Percentiles rank a stretch among this genome's conserved stretches.
These are phyloP conservation scores for Biancaea sappan DNA, from an alignment of 306 rosid species.

Conservation along the genomic window DNA sequence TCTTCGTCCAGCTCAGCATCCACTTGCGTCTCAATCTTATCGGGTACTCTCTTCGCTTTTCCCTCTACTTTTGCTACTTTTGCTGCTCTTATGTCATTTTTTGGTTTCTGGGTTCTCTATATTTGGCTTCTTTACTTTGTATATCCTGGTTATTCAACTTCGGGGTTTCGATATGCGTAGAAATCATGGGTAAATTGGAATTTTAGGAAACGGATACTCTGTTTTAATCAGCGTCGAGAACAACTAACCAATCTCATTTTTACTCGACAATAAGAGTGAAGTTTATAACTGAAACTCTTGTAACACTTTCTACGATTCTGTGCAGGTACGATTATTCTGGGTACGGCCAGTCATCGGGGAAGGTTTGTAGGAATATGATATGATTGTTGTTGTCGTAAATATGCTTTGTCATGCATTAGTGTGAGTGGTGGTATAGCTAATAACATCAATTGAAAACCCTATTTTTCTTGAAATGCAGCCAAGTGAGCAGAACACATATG, in stretches of 20 bases:
- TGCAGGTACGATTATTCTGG: conserved; percentile 98
- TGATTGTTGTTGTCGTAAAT: neutral
- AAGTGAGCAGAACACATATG: conserved; percentile 92
- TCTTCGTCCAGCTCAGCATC: conserved; percentile 83
- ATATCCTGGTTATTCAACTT: neutral
- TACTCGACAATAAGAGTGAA: conserved; percentile 5
- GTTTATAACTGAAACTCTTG: conserved; percentile 13
- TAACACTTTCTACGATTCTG: conserved; percentile 24
- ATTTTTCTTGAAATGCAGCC: conserved; percentile 64
- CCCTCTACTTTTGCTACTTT: neutral
- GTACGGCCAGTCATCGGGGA: conserved; percentile 92
- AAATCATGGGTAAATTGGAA: neutral
- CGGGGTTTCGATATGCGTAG: neutral
- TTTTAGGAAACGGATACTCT: neutral
- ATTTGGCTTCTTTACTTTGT: neutral
- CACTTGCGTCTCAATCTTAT: conserved; percentile 85
- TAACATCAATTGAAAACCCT: conserved; percentile 30
- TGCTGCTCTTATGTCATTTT: conserved; percentile 5
- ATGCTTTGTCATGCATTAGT: neutral
- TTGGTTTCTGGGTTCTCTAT: conserved; percentile 20
- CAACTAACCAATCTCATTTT: neutral
- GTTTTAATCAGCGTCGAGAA: conserved; percentile 8
- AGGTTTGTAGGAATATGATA: conserved; percentile 62
- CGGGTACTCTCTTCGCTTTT: conserved; percentile 58
- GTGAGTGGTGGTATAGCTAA: conserved; percentile 33